A percentile compares a stretch with the other conserved stretches of the same genome.
phyloP scores from a whole-genome alignment of 2,329 filamentous ascomycete genomes.

The Neopestalotiopsis rosae region DNA sequence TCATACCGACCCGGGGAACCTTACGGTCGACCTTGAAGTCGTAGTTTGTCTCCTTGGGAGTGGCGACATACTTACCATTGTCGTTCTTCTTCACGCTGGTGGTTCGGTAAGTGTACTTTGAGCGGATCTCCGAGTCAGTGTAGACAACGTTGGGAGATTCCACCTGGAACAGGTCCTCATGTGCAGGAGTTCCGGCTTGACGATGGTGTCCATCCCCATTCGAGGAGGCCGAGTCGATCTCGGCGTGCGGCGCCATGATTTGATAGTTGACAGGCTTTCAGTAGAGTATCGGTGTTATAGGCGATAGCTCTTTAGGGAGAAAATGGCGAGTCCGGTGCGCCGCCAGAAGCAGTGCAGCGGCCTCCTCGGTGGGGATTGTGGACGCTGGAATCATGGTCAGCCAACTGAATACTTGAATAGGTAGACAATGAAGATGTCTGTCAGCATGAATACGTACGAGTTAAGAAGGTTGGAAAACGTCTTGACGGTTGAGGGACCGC shows the following conservation, averaged over 20 bases:
- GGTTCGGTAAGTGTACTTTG: slow-evolving; percentile 96
- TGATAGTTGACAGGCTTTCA: slow-evolving; percentile 35
- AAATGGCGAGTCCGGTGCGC: slow-evolving; percentile 73
- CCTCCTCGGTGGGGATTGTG: slow-evolving; percentile 96
- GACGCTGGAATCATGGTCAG: slow-evolving; percentile 59
- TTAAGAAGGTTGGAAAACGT: slow-evolving; percentile 99
- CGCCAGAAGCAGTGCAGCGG: slow-evolving; percentile 86
- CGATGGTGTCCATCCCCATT: slow-evolving; percentile 62
- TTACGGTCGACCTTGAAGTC: slow-evolving; percentile 98
- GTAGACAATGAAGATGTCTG: background rate
- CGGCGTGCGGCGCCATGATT: slow-evolving; percentile 91
- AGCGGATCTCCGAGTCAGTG: slow-evolving; percentile 85
- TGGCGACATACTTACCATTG: slow-evolving; percentile 80
- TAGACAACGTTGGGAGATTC: slow-evolving; percentile 92
- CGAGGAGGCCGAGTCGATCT: slow-evolving; percentile 59
- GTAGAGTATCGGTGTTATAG: slow-evolving; percentile 33
- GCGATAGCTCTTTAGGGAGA: slow-evolving; percentile 54
- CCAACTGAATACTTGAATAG: background rate
- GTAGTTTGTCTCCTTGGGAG: slow-evolving; percentile 87
- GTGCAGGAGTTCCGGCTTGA: slow-evolving; percentile 38
- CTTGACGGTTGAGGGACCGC: slow-evolving; percentile 76
- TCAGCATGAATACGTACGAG: slow-evolving; percentile 69
- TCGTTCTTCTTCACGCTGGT: slow-evolving; percentile 75
- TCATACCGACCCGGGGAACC: slow-evolving; percentile 91
- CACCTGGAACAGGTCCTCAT: slow-evolving; percentile 79